phyloP scores from a whole-genome alignment of 2,329 filamentous ascomycete species.

The Ceratocystis diversiconidia region DNA sequence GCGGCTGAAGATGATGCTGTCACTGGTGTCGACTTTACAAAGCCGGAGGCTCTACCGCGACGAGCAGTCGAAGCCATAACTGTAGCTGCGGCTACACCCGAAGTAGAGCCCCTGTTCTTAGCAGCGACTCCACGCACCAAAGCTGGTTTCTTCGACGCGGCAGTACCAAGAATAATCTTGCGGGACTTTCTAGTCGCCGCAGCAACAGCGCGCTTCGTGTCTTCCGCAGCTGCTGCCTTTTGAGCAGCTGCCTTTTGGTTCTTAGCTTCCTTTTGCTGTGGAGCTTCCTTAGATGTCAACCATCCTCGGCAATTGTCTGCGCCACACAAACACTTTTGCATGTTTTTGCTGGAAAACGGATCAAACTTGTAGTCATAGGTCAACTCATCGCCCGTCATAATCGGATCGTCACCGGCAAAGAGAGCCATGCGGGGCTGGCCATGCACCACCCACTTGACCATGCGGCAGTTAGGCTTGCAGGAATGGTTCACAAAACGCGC shows the following conservation, averaged over 20 bases:
- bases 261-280: constrained; percentile 32
- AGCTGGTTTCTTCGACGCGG: constrained; percentile 6
- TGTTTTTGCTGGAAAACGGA: constrained; percentile 54
- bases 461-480: constrained; percentile 88
- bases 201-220: constrained; percentile 33
- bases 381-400: constrained; percentile 89
- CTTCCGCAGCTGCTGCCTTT: constrained; percentile 30
- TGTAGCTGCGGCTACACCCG: not conserved
- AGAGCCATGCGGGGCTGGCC: constrained; percentile 92
- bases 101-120: constrained; percentile 13
- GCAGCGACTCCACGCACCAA: not conserved
- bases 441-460: constrained; percentile 95
- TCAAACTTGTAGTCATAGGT: constrained; percentile 82
- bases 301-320: constrained; percentile 50
- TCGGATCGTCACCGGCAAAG: constrained; percentile 77
- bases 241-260: constrained; percentile 22
- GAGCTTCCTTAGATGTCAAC: constrained; percentile 45
- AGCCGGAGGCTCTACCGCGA: not conserved
- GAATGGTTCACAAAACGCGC: constrained; percentile 97
- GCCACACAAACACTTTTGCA: constrained; percentile 51
- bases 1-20: constrained; percentile 18
- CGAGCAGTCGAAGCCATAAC: not conserved
- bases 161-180: constrained; percentile 8
- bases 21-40: constrained; percentile 15
- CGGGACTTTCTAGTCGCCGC: constrained; percentile 11